phyloP scores from a whole-genome alignment of 2,329 filamentous ascomycete genomes.

The Phoma sp. region DNA sequence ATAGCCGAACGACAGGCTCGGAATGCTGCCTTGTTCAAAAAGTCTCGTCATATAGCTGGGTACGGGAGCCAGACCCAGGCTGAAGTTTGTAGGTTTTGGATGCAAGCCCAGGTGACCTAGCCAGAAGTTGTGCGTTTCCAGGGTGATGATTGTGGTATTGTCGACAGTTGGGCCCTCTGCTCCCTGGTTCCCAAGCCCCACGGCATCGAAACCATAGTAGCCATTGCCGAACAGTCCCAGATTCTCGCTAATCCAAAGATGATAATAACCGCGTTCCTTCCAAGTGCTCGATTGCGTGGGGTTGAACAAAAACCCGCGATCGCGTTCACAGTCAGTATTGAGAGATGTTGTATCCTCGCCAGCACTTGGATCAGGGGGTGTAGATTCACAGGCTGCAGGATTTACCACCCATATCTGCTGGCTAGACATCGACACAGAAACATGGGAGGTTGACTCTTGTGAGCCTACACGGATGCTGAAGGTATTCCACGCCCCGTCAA shows the following conservation, averaged over 20 bases:
- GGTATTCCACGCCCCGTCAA: constrained; percentile 67
- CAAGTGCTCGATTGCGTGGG: constrained; percentile 63
- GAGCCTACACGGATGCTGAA: constrained; percentile 66
- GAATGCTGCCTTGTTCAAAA: constrained; percentile 63
- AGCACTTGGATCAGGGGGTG: constrained; percentile 56
- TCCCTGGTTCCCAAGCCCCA: constrained; percentile 50
- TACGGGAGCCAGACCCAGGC: constrained; percentile 59
- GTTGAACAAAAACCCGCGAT: constrained; percentile 67
- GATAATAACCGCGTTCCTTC: constrained; percentile 65
- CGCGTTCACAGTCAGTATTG: constrained; percentile 55
- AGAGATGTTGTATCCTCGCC: constrained; percentile 31
- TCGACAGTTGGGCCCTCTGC: constrained; percentile 50
- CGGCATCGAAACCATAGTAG: constrained; percentile 64
- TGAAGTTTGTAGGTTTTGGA: constrained; percentile 58
- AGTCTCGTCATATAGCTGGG: constrained; percentile 61
- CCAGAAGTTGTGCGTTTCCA: constrained; percentile 52
- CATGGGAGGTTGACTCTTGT: constrained; percentile 60
- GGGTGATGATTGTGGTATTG: constrained; percentile 52
- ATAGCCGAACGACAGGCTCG: constrained; percentile 76
- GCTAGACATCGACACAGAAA: constrained; percentile 69
- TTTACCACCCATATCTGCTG: constrained; percentile 74
- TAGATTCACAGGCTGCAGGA: constrained; percentile 37
- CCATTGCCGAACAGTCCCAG: constrained; percentile 67
- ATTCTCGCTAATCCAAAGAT: constrained; percentile 63
- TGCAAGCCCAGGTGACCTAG: constrained; percentile 58